Evolutionary conservation across 2,329 filamentous ascomycete species (phyloP).

Genomic region (Aureobasidium pullulans): DNA sequence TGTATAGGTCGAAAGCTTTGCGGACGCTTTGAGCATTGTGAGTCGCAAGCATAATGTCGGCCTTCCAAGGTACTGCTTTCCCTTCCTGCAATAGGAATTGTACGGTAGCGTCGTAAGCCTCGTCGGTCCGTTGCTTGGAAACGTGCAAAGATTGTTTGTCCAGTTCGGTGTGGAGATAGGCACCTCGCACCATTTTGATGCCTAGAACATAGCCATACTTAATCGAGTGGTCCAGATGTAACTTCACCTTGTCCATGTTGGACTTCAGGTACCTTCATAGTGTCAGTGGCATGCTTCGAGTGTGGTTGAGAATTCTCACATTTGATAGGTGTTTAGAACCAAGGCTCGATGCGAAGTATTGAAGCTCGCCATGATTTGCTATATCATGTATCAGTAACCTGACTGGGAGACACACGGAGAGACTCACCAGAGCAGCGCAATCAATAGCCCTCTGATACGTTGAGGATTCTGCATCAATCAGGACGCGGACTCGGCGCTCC

Average conservation of each 20-base stretch:
- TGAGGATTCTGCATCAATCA: constrained; percentile 5
- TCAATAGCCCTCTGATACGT: constrained; percentile 1
- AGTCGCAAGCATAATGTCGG: background rate
- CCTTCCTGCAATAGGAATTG: background rate
- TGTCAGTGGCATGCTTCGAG: background rate
- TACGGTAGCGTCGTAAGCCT: background rate
- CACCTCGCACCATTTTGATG: background rate
- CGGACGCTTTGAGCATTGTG: background rate
- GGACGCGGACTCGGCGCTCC: background rate
- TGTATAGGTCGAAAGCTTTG: background rate
- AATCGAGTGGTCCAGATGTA: background rate
- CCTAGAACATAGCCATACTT: background rate
- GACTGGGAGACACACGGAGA: no score
- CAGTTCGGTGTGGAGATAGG: background rate
- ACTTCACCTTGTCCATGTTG: background rate
- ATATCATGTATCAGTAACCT: background rate
- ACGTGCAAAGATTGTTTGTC: background rate
- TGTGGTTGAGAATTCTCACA: background rate
- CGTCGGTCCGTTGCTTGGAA: background rate
- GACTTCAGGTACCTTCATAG: background rate
- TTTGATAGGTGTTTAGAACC: constrained; percentile 3
- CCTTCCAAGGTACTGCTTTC: background rate
- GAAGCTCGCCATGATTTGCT: background rate
- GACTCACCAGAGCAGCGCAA: background rate
- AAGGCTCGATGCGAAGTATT: background rate